A percentile compares a stretch with the other conserved stretches of the same genome.
Conservation (phyloP, 2,329 filamentous ascomycete genomes). For the Ceratocystis variospora region DNA sequence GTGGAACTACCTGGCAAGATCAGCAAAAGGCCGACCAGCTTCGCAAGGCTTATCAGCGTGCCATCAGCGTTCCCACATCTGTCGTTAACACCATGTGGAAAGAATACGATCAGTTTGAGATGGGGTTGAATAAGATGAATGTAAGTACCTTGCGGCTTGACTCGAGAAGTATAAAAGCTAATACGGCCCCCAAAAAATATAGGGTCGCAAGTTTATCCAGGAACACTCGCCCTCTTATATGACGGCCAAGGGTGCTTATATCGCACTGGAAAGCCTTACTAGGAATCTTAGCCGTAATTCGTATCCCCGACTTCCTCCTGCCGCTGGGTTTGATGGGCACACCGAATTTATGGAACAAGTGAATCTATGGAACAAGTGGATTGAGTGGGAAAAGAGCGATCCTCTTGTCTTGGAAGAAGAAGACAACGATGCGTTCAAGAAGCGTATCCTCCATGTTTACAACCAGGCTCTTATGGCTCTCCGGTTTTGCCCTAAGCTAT, state of each 20-base stretch:
- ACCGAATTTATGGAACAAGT: slow-evolving; percentile 74
- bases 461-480: slow-evolving; percentile 87
- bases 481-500: slow-evolving; percentile 88
- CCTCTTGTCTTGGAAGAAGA: slow-evolving; percentile 75
- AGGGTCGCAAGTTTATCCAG: slow-evolving; percentile 89
- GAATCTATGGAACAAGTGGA: slow-evolving; percentile 83
- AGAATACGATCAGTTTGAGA: slow-evolving; percentile 94
- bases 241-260: slow-evolving; percentile 84
- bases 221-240: slow-evolving; percentile 89
- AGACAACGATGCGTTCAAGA: slow-evolving; percentile 58
- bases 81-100: slow-evolving; percentile 82
- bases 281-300: slow-evolving; percentile 62
- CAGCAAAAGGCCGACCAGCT: slow-evolving; percentile 95
- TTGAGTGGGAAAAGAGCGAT: slow-evolving; percentile 89
- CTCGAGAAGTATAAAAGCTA: background rate
- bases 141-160: slow-evolving; percentile 35
- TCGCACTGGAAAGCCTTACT: slow-evolving; percentile 78
- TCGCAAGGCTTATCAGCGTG: slow-evolving; percentile 82
- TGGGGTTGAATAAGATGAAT: slow-evolving; percentile 81
- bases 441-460: slow-evolving; percentile 77
- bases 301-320: slow-evolving; percentile 67
- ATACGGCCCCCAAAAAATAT: background rate
- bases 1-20: slow-evolving; percentile 84
- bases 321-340: slow-evolving; percentile 74
- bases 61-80: slow-evolving; percentile 73